Base-by-base conservation (phyloP, 2,329 filamentous ascomycete species). In the Colletotrichum brevisporum region DNA sequence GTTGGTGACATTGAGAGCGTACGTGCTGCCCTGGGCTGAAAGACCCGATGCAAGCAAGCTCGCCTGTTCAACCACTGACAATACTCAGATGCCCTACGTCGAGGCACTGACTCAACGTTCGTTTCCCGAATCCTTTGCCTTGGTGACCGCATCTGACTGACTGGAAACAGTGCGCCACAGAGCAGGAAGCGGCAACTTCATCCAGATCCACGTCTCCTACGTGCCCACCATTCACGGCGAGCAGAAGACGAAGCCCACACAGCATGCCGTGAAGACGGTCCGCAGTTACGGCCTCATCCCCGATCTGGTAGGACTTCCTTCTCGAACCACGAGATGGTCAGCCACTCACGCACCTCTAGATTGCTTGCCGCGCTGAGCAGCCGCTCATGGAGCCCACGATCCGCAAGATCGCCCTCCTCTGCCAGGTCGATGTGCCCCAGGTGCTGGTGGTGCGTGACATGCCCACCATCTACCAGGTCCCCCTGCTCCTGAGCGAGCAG, bases 211-310 rank as follows among this genome's bases (percentile, higher is more conserved):
- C 81, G 95, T 98, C 71, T 94, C 92, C 5, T 93, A 95, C 75
- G 91, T 98, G 41, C 96, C 95, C 1, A 88, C 95, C 41, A 79
- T 78, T 12, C 60, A 87, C 67, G 87, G 87, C 50, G 88, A 98
- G 84, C 91, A 97, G 81, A 98, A 98, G 89, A 98, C 95, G 10
- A 98, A 98, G 84, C 96, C 96, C 0, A 99, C 96, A 0, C 96
- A 99, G 80, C 90, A 94, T 75, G 94, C 95, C 27, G 94, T 98
- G 75, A 91, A 91, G 77, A 90, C 92, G 75, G 91, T 95, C 71
- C 91, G 95, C 71, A 95, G 92, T 77, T 92, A 93, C 71, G 94
- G 94, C 77, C 82, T 94, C 63, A 88, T 86, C 68, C 91, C 91
- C 2, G 91, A 93, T 74, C 77, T 96, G 78, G 90, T 92, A 82